Percentiles rank a stretch among this genome's conserved stretches.
Conservation (phyloP, 148 eudicot genomes). For the Diospyros lotus region DNA sequence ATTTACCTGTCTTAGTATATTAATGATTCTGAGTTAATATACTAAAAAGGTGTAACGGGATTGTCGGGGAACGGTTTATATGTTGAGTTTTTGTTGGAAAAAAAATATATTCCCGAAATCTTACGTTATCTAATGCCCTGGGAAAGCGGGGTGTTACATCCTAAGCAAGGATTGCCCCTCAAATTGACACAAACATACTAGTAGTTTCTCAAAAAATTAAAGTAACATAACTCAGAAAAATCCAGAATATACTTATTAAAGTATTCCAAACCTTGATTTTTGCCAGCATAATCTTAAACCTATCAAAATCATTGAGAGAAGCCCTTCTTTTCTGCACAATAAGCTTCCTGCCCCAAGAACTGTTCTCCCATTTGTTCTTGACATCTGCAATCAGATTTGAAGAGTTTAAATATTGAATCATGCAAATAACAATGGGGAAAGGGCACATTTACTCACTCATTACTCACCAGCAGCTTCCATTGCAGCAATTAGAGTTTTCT, state of each 20-base stretch:
- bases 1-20: too few relatives aligned
- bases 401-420: neutral
- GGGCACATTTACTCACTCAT: neutral
- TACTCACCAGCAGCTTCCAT: conserved; percentile 48
- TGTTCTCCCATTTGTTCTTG: conserved; percentile 57
- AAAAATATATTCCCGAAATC: too few relatives aligned
- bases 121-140: too few relatives aligned
- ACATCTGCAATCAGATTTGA: conserved; percentile 30
- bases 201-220: neutral
- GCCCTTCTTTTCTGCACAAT: conserved; percentile 57
- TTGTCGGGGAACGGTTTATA: too few relatives aligned
- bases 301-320: conserved; percentile 52
- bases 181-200: neutral
- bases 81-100: too few relatives aligned
- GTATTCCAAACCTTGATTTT: conserved; percentile 45
- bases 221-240: neutral
- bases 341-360: conserved; percentile 61
- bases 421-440: neutral
- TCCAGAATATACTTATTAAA: neutral
- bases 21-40: too few relatives aligned
- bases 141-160: too few relatives aligned
- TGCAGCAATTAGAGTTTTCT: conserved; percentile 38
- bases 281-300: conserved; percentile 57
- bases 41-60: too few relatives aligned
- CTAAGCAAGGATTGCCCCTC: neutral